Evolutionary conservation across 768 basidiomycete species (phyloP).

Genomic region (Candolleomyces efflorescens): DNA sequence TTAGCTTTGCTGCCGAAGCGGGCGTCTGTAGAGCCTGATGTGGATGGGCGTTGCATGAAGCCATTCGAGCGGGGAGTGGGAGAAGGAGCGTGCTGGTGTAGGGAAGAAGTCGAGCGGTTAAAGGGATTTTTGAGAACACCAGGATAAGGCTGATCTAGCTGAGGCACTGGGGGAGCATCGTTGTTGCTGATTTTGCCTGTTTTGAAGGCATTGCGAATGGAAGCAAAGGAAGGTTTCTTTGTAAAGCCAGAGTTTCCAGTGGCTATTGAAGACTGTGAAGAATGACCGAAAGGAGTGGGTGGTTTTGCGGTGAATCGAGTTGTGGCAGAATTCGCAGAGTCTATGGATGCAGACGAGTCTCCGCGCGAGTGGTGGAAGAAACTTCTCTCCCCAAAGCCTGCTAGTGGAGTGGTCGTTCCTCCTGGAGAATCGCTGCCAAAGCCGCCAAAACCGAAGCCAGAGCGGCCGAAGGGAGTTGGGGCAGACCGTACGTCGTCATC

Average conservation of each 20-base stretch:
- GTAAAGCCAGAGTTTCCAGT: constrained; percentile 54
- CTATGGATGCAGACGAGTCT: constrained; percentile 77
- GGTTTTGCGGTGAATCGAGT: constrained; percentile 45
- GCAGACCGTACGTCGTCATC: constrained; percentile 63
- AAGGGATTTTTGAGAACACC: constrained; percentile 79
- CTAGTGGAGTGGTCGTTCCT: constrained; percentile 60
- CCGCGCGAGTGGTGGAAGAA: constrained; percentile 72
- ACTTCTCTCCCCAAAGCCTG: constrained; percentile 48
- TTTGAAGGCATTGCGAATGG: constrained; percentile 85
- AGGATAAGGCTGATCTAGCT: constrained; percentile 59
- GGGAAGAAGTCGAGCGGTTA: constrained; percentile 76
- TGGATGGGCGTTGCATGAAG: constrained; percentile 47
- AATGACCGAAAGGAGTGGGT: constrained; percentile 60
- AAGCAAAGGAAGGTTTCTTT: constrained; percentile 84
- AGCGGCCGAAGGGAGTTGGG: constrained; percentile 69
- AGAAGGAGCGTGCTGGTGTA: constrained; percentile 35
- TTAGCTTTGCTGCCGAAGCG: constrained; percentile 34
- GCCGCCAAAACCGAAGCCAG: constrained; percentile 43
- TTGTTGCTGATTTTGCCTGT: constrained; percentile 52
- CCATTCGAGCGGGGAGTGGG: constrained; percentile 28
- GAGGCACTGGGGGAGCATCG: constrained; percentile 57
- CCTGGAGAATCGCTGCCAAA: constrained; percentile 50
- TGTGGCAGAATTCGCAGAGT: constrained; percentile 61
- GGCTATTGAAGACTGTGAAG: constrained; percentile 67
- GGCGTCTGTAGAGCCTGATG: constrained; percentile 48